Evolutionary conservation across 345 rosid genomes (phyloP), one percentile per base, ranked within the genome.

Genomic region (Populus alba): DNA sequence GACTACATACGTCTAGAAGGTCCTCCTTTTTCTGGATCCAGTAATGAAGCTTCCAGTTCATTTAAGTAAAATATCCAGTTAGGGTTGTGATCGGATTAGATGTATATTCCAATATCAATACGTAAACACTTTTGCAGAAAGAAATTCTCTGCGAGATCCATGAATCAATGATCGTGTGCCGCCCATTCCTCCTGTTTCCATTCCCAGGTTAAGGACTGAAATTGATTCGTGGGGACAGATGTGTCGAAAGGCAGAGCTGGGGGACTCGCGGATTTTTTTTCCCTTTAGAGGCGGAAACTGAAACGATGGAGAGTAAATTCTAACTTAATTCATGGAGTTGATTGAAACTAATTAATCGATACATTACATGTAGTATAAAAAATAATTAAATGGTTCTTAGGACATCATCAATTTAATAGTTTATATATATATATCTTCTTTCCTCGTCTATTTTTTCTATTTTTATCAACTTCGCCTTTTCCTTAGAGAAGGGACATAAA

Each of bases 1-100:
- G 83, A 81, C 66, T 81, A 81, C 22, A 72, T 81, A 12, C 83
- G 83, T 6, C 62, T 81, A 1, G 83, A 81, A 76, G 74, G 80
- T 43, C 83, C 83, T 75, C 43, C 69, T 10, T 35, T 47, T 15
- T 25, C 68, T 67, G 53, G 57, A 63, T 71, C 75, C 25, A 57
- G 51, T 7, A 27, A 18, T 13, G 22, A 70, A 70, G 51, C 11
- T 70, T 70, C 33, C 23, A 53, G 67, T 22, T 75, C 66, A 23
- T 51, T 17, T 6, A 77, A 69, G 73, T 57, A 70, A 17, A 39
- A 20, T 55, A 1, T 57, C 29, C 35, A 43, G 18, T 63, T 43
- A 16, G 13, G 17, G 31, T n/a, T 37, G 37, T 17, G 13, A 18
- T n/a, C n/a, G 57, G 47, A 33, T 29, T 45, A 8, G 8, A 33